Evolutionary conservation across 2,329 filamentous ascomycete species (phyloP).

Genomic region (Fusarium temperatum): DNA sequence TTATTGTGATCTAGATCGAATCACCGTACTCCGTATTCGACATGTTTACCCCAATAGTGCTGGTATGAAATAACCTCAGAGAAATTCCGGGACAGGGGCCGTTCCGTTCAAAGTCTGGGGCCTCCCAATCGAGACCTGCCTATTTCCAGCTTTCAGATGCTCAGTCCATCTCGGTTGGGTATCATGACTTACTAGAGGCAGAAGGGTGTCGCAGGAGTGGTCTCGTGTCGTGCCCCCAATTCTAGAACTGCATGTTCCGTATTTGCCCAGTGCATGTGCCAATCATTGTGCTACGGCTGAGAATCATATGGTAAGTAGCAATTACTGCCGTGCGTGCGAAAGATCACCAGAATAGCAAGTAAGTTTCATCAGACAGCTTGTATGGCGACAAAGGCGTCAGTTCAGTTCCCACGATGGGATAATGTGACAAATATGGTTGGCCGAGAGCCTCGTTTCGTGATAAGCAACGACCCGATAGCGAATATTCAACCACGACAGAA

Average conservation of each 20-base stretch:
- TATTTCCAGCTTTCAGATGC: background rate
- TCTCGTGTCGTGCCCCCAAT: constrained; percentile 28
- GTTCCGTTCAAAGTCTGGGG: constrained; percentile 4
- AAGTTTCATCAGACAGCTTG: background rate
- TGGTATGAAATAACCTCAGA: constrained; percentile 3
- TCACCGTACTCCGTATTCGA: background rate
- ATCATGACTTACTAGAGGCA: constrained; percentile 1
- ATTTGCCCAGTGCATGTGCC: background rate
- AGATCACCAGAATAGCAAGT: background rate
- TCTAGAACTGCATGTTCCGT: constrained; percentile 14
- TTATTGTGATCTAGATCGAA: constrained; percentile 9
- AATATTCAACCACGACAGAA: background rate
- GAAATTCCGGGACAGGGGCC: constrained; percentile 18
- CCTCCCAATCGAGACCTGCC: constrained; percentile 20
- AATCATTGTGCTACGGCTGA: constrained; percentile 1
- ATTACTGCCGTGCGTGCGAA: background rate
- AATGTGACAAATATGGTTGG: constrained; percentile 5
- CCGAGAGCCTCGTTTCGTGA: constrained; percentile 10
- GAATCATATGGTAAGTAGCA: constrained; percentile 21
- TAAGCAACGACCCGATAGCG: constrained; percentile 26
- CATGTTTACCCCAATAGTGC: constrained; percentile 5
- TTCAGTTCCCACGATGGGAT: background rate
- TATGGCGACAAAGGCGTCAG: background rate
- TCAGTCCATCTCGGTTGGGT: background rate
- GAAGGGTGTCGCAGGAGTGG: constrained; percentile 22